Base-by-base conservation (phyloP, 2,329 filamentous ascomycete species). In the Teratosphaeriaceae sp. region DNA sequence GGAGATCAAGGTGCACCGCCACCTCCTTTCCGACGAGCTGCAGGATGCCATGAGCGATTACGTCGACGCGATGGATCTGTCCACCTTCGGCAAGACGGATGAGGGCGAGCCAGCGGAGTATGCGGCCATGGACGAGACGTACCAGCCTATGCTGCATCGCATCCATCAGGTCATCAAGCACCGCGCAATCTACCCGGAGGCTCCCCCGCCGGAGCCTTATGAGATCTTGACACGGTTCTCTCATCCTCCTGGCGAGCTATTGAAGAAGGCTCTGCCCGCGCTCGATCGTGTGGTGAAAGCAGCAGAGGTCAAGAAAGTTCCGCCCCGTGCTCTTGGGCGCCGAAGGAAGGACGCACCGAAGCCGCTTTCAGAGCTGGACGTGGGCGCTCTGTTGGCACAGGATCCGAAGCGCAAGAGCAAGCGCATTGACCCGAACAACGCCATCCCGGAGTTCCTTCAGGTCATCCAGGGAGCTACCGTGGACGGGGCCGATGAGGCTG, bases 31-130 rank as follows among this genome's bases (percentile, higher is more conserved):
- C 8, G 74, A 85, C 2, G 79, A 85, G 23, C 73, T 98, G 19
- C 75, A 79, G 42, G 69, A 82, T 38, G 84, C 88, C 1, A 97
- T 98, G 89, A 84, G 82, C 61, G 80, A 87, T 50, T 97, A 90
- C 54, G 88, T 98, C 6, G 88, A 97, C 61, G 80, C 79, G 6
- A 95, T 98, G 90, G 89, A 96, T 56, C 70, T 98, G 2, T 84
- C 83, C 1, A 73, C 64, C 0, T 80, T 83, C 56, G 83, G 75
- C 8, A 75, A 72, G 35, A 84, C 94, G 55, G 85, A 92, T 35
- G 77, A 89, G 33, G 86, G 82, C 11, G 64, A 78, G 8, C 65
- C 69, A 1, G 61, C 67, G 1, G 87, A 96, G 58, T 90, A 86
- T 47, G 80, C 85, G 31, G 71, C 81, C 0, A 76, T 90, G 37